These are phyloP conservation scores for Pleomassaria siparia DNA, from an alignment of 2,329 filamentous ascomycete species.

Conservation along the genomic window DNA sequence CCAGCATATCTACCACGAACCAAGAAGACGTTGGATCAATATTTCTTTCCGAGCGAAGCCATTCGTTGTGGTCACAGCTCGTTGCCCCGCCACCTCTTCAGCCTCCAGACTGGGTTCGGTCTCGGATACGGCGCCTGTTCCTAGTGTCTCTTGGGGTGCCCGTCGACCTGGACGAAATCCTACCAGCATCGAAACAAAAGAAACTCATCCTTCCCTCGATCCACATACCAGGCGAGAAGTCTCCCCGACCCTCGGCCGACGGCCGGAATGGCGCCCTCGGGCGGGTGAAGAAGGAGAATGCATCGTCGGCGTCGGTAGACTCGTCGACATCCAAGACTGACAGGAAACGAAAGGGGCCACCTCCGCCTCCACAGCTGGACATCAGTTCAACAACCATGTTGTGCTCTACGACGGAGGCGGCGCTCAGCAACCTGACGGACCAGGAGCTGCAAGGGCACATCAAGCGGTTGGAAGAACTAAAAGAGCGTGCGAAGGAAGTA, in stretches of 20 bases:
- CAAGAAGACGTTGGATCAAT: conserved; percentile 32
- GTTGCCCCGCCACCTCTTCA: conserved; percentile 92
- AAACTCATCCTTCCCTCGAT: conserved; percentile 92
- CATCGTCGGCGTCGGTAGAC: conserved; percentile 42
- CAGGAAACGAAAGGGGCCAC: conserved; percentile 58
- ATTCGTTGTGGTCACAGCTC: conserved; percentile 93
- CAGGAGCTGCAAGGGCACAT: conserved; percentile 75
- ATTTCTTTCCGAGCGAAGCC: conserved; percentile 78
- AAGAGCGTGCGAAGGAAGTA: conserved; percentile 71
- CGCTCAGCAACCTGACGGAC: conserved; percentile 76
- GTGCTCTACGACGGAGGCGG: conserved; percentile 82
- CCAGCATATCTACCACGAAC: conserved; percentile 46
- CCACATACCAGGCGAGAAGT: conserved; percentile 40
- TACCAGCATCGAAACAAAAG: conserved; percentile 96
- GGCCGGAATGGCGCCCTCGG: conserved; percentile 39
- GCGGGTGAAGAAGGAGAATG: conserved; percentile 44
- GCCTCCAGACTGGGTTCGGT: conserved; percentile 96
- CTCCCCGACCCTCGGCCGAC: conserved; percentile 41
- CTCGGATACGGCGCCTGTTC: conserved; percentile 90
- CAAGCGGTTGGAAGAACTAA: conserved; percentile 66
- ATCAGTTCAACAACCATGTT: conserved; percentile 75
- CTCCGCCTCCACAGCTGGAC: conserved; percentile 74
- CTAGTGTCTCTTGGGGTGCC: conserved; percentile 94
- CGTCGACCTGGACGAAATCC: conserved; percentile 94
- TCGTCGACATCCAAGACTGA: conserved; percentile 42